Evolutionary conservation across 1,284 basidiomycete species (phyloP), one percentile per base, ranked within the genome.

Genomic region (Microbotryum violaceum): DNA sequence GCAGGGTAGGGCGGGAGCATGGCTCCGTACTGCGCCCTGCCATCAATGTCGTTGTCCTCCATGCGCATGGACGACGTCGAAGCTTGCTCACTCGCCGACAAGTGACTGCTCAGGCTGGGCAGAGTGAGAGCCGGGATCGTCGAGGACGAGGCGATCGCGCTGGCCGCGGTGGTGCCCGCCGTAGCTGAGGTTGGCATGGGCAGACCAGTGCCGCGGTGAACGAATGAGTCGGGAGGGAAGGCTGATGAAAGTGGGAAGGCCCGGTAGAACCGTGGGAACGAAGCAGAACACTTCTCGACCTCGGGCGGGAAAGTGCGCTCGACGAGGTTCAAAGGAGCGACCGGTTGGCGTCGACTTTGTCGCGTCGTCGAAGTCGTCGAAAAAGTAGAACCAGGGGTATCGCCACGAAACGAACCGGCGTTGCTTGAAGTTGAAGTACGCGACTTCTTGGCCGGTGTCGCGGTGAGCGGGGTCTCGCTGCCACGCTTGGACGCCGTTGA

Each of bases 171-270:
- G 29, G 18, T 14, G 37, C 29, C 14, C 4, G n/a, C 57, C 16
- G 31, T 23, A 23, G 44, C 29, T 29, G 45, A 44, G 6, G 44
- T 23, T 33, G 44, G 54, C 47, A 56, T 20, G 46, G 49, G 37
- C 14, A 42, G 12, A 18, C 29, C 29, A 51, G 44, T 37, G 25
- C 44, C 53, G 29, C 37, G 45, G 33, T 54, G 42, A 21, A 66
- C 62, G 62, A 56, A 66, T 29, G 56, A 67, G 5, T 70, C 67
- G 20, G 66, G 63, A 29, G 78, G 75, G 52, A 80, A 75, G 62
- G 79, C 84, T 9, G 82, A 80, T 65, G 81, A 82, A 56, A 80
- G 78, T 10, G 84, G 83, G 71, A 85, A 87, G 18, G 82, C 80
- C 63, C 82, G 76, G 71, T 88, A 88, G 64, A 86, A 80, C 42